These are phyloP conservation scores for Trichoderma sp. DNA, from an alignment of 2,329 filamentous ascomycete species.

Conservation along the genomic window DNA sequence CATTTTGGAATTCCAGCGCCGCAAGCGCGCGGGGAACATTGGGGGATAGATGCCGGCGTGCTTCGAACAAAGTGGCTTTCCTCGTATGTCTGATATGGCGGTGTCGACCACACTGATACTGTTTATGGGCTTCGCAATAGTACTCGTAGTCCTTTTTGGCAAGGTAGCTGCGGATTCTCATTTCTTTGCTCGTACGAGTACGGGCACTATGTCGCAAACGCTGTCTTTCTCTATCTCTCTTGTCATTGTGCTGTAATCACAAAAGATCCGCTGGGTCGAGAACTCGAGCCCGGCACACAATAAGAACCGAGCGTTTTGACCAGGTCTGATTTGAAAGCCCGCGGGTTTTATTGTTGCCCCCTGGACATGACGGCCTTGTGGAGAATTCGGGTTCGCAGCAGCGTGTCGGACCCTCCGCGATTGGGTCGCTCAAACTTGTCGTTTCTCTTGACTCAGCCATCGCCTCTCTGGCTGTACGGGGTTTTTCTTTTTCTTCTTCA, in stretches of 20 bases:
- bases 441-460: not conserved
- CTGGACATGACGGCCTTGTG: constrained; percentile 1
- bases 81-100: not conserved
- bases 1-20: constrained; percentile 11
- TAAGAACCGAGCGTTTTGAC: not conserved
- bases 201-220: not conserved
- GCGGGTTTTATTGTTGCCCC: not conserved
- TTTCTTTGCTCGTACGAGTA: not conserved
- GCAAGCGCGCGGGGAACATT: constrained; percentile 11
- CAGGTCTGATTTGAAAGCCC: not conserved
- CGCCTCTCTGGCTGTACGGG: not conserved
- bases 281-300: not conserved
- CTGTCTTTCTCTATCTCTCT: not conserved
- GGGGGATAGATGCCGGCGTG: not conserved
- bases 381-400: not conserved
- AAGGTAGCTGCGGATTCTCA: not conserved
- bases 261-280: not conserved
- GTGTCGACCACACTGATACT: not conserved
- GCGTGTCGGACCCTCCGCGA: not conserved
- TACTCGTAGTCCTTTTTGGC: not conserved
- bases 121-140: not conserved
- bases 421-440: not conserved
- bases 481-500: too few relatives aligned
- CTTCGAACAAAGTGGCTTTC: not conserved
- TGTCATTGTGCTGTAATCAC: not conserved